A percentile compares a stretch with the other conserved stretches of the same genome.
phyloP scores from a whole-genome alignment of 805 yeast species.

The Zygoascus tannicola region DNA sequence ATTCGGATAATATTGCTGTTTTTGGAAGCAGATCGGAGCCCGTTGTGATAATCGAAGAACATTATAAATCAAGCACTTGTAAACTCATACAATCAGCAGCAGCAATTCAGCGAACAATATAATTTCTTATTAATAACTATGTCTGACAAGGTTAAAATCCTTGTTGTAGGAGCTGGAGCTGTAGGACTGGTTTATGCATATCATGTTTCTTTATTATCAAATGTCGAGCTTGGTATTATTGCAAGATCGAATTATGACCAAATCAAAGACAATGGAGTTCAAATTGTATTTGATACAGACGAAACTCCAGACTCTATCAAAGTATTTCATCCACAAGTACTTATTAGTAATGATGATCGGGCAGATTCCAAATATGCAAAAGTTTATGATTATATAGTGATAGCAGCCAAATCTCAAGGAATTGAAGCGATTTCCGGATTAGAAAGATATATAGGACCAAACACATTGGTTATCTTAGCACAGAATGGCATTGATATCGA shows the following conservation, averaged over 20 bases:
- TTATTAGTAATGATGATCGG: slow-evolving; percentile 4
- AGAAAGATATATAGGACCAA: slow-evolving; percentile 7
- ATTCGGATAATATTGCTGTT: no score
- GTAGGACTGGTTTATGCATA: slow-evolving; percentile 10
- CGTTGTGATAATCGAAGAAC: no score
- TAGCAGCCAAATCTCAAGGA: slow-evolving; percentile 11
- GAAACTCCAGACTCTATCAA: slow-evolving; percentile 1
- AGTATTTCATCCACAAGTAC: slow-evolving; percentile 3
- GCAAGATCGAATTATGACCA: slow-evolving; percentile 14
- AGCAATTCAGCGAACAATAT: no score
- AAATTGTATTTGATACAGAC: slow-evolving; percentile 1
- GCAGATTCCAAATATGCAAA: slow-evolving; percentile 2
- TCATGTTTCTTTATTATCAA: slow-evolving; percentile 2
- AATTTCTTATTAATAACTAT: no score
- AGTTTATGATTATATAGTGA: slow-evolving; percentile 10
- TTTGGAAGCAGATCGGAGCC: no score
- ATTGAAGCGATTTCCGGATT: slow-evolving; percentile 4
- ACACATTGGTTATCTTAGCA: slow-evolving; percentile 10
- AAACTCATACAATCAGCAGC: no score
- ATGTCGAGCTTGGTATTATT: slow-evolving; percentile 5
- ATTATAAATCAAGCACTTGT: no score
- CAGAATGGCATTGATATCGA: slow-evolving; percentile 17
- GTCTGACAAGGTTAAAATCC: no score
- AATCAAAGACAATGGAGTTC: slow-evolving; percentile 5
- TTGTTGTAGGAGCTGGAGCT: slow-evolving; percentile 16